Evolutionary conservation across 75 land plant species (phyloP), one percentile per base, ranked within the genome.

Genomic region (Cryptomeria japonica): DNA sequence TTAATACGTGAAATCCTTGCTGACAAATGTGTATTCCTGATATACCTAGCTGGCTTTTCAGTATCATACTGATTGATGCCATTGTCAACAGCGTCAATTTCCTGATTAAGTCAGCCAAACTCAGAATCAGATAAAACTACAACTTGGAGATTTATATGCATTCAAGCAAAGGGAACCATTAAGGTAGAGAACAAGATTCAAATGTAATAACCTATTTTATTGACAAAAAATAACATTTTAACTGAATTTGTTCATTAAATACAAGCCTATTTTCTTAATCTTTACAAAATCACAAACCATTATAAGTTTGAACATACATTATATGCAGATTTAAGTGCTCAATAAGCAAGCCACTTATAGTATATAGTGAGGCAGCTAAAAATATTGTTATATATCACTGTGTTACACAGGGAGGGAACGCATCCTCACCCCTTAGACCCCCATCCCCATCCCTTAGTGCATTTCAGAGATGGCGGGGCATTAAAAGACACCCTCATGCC

Each of bases 31-130:
- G 90, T 89, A 49, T 87, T 79, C 5, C 88, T 70, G 53, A 87
- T 89, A 56, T 89, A 89, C 75, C 86, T 89, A 72, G 90, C 90
- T 47, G 58, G 83, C 34, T 89, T 73, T 46, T 89, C 90, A 42
- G 88, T 86, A 38, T 89, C 89, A 64, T 89, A 89, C 61, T 87
- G 89, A 56, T 89, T 89, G 22, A 89, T 87, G 19, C 90, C 90
- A 80, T 89, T 89, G 83, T 89, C 90, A 73, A 89, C 70, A 31
- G 90, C 90, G 58, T 89, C 90, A 68, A 89, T 87, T 51, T 78
- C 90, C 90, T 87, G 58, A 22, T 25, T 56, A 25, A 79, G 28
- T 41, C 44, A 39, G 39, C 28, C 46, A 41, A 41, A 9, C 22
- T 49, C 22, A 64, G 37, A 85, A 85, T 8, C 9, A 28, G 68